Base-by-base conservation (phyloP, 2,329 filamentous ascomycete species). In the Zymoseptoria tritici region DNA sequence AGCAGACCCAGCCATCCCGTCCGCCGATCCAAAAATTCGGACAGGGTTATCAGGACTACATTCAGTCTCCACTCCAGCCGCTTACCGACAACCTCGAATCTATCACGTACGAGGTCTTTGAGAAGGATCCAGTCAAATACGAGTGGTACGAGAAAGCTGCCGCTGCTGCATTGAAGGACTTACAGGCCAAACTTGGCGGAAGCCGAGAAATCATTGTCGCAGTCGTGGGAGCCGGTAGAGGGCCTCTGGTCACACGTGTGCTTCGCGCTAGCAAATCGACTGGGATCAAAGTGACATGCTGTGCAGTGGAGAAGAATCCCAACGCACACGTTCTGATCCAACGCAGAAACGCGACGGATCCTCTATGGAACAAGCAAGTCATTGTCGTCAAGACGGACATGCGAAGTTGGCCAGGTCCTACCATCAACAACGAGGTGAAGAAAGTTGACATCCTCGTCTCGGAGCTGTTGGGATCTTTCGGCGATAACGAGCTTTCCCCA, bases 91-190 rank as follows among this genome's bases (percentile, higher is more conserved):
- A 99, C 68, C 81, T 99, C 13, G 95, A 99, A 73, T 96, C 91
- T 53, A 89, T 96, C 50, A 99, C 94, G 0, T 99, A 99, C 74
- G 94, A 99, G 72, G 93, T 97, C 2, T 99, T 99, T 70, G 94
- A 99, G 74, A 95, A 95, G 67, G 95, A 99, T 65, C 94, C 94
- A 0, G 89, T 99, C 76, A 99, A 99, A 76, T 99, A 99, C 73
- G 86, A 91, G 64, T 95, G 93, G 81, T 99, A 99, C 72, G 91
- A 97, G 73, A 81, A 83, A 52, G 94, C 94, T 13, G 88, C 95
- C 59, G 84, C 85, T 3, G 85, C 89, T 64, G 93, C 94, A 0
- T 80, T 99, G 62, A 81, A 78, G 11, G 92, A 97, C 70, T 95
- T 94, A 87, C 81, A 90, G 60, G 80, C 83, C 31, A 91, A 90